Percentiles rank a stretch among this genome's conserved stretches.
phyloP scores from a whole-genome alignment of 768 basidiomycete genomes.

The Ephemerocybe angulata region DNA sequence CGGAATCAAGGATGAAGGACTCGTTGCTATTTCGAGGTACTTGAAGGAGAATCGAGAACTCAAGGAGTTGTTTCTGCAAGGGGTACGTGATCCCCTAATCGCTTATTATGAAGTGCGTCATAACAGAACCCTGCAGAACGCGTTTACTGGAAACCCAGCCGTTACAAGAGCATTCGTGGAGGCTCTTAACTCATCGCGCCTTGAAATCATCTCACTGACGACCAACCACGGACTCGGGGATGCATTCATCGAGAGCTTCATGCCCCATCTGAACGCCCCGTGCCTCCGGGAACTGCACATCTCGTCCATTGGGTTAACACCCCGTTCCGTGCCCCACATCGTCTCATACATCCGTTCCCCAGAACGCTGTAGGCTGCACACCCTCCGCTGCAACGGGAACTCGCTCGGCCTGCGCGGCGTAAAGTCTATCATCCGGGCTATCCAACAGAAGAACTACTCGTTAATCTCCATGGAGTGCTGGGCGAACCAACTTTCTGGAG shows the following conservation, averaged over 20 bases:
- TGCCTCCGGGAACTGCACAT: constrained; percentile 53
- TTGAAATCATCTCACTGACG: constrained; percentile 50
- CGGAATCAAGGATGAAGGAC: constrained; percentile 50
- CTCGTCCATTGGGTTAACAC: constrained; percentile 48
- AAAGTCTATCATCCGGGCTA: constrained; percentile 40
- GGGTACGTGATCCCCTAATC: constrained; percentile 36
- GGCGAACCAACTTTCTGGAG: constrained; percentile 37
- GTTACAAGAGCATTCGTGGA: constrained; percentile 38
- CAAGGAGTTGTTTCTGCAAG: constrained; percentile 51
- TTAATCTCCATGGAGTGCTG: constrained; percentile 48
- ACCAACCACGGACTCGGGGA: constrained; percentile 50
- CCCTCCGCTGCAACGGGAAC: constrained; percentile 35
- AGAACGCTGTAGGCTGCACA: neutral
- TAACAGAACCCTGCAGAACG: constrained; percentile 16
- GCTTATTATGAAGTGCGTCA: neutral
- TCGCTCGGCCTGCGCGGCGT: constrained; percentile 44
- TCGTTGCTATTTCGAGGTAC: constrained; percentile 51
- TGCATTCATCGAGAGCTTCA: constrained; percentile 43
- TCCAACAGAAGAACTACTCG: constrained; percentile 43
- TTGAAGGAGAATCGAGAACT: constrained; percentile 43
- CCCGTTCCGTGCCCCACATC: constrained; percentile 37
- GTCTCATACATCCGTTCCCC: constrained; percentile 39
- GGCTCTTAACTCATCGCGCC: constrained; percentile 52
- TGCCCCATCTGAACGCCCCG: constrained; percentile 47
- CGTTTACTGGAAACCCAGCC: constrained; percentile 28